phyloP scores from a whole-genome alignment of 2,329 filamentous ascomycete species.

The Zarea fungicola region DNA sequence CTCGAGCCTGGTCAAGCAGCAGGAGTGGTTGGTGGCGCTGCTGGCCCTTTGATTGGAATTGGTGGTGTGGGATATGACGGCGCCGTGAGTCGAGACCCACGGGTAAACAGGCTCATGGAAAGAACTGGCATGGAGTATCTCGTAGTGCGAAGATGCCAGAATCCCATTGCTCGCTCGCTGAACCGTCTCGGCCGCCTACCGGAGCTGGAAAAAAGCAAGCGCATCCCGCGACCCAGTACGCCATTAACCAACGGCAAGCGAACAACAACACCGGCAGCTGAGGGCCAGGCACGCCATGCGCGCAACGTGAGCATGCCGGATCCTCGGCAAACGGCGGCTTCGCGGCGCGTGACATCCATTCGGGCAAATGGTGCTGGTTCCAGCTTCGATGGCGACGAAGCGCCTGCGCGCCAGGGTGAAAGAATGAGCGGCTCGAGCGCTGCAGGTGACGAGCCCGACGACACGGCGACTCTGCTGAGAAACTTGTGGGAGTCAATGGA shows the following conservation, averaged over 20 bases:
- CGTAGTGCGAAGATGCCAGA: constrained; percentile 68
- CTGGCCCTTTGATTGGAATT: constrained; percentile 46
- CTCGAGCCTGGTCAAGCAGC: constrained; percentile 57
- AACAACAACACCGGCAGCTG: constrained; percentile 20
- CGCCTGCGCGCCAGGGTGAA: constrained; percentile 32
- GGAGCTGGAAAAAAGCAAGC: constrained; percentile 43
- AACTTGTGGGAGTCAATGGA: constrained; percentile 58
- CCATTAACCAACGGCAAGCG: constrained; percentile 34
- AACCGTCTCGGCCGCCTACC: constrained; percentile 41
- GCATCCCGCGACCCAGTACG: constrained; percentile 39
- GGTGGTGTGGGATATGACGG: constrained; percentile 52
- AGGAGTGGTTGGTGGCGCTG: constrained; percentile 30
- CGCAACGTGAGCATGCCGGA: constrained; percentile 36
- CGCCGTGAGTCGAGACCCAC: constrained; percentile 49
- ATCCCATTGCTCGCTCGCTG: constrained; percentile 62
- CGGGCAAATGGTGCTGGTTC: constrained; percentile 36
- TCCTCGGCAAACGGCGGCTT: constrained; percentile 24
- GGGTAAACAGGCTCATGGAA: constrained; percentile 61
- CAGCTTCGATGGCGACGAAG: constrained; percentile 44
- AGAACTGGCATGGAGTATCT: constrained; percentile 67
- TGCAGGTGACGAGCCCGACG: constrained; percentile 46
- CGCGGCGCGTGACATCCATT: constrained; percentile 31
- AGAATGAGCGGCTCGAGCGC: constrained; percentile 46
- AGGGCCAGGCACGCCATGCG: constrained; percentile 28
- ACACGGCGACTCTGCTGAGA: constrained; percentile 46